These are phyloP conservation scores for Wilcoxina mikolae DNA, from an alignment of 495 filamentous ascomycete species.

Conservation along the genomic window DNA sequence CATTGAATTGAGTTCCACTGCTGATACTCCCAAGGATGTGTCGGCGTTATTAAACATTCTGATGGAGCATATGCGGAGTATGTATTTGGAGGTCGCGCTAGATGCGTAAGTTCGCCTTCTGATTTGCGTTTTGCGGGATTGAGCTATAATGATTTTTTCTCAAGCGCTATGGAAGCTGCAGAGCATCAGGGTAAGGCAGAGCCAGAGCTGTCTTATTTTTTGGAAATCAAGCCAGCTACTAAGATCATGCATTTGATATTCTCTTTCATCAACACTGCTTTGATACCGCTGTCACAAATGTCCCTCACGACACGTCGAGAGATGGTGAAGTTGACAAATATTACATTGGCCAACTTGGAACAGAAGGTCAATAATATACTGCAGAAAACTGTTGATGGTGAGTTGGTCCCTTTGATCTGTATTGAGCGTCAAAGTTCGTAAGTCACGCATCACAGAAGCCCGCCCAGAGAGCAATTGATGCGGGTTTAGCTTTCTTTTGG, in stretches of 20 bases:
- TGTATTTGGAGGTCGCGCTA: slow-evolving; percentile 85
- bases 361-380: slow-evolving; percentile 77
- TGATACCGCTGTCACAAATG: slow-evolving; percentile 74
- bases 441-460: too few species aligned
- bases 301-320: slow-evolving; percentile 79
- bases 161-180: slow-evolving; percentile 53
- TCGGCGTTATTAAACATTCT: slow-evolving; percentile 72
- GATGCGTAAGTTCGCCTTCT: slow-evolving; percentile 44
- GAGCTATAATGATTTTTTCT: not conserved
- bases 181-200: slow-evolving; percentile 69
- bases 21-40: slow-evolving; percentile 88
- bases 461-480: too few species aligned
- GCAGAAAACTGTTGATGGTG: slow-evolving; percentile 60
- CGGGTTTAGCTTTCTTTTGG: too few species aligned
- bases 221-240: slow-evolving; percentile 61
- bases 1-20: slow-evolving; percentile 69
- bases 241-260: slow-evolving; percentile 86
- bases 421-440: too few species aligned
- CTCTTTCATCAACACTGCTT: slow-evolving; percentile 72
- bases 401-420: too few species aligned
- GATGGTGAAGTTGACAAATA: slow-evolving; percentile 72
- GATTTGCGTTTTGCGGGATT: not conserved
- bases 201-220: slow-evolving; percentile 75
- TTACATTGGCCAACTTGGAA: slow-evolving; percentile 63
- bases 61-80: slow-evolving; percentile 75